These are phyloP conservation scores for Tulasnella sp. DNA, from an alignment of 768 basidiomycete species.

Conservation along the genomic window DNA sequence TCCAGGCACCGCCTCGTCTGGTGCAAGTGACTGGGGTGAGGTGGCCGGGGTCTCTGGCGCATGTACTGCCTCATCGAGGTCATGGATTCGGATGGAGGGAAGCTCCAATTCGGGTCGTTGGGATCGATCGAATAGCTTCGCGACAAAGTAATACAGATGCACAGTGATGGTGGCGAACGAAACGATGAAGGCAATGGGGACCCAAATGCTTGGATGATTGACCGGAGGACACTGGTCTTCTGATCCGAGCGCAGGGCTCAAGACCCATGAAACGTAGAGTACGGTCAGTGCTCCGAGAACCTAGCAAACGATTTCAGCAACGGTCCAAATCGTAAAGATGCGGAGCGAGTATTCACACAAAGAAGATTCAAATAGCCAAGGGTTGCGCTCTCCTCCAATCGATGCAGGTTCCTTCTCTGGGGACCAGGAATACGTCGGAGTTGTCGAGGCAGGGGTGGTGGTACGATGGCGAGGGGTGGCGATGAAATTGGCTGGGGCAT, in stretches of 20 bases:
- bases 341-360: too few relatives aligned
- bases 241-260: neutral
- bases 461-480: too few relatives aligned
- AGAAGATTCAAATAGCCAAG: too few relatives aligned
- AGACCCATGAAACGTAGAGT: neutral
- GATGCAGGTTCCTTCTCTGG: too few relatives aligned
- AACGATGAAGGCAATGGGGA: neutral
- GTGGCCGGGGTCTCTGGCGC: neutral
- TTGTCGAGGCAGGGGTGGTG: too few relatives aligned
- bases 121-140: neutral
- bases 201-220: neutral
- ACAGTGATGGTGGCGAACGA: neutral
- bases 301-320: neutral
- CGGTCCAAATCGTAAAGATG: too few relatives aligned
- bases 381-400: too few relatives aligned
- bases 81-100: neutral
- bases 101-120: neutral
- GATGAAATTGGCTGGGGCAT: too few relatives aligned
- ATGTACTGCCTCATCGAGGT: neutral
- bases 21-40: neutral
- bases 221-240: neutral
- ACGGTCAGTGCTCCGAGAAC: neutral
- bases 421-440: too few relatives aligned
- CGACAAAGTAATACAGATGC: neutral
- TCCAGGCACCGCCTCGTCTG: neutral